A percentile compares a stretch with the other conserved stretches of the same genome.
Conservation (phyloP, 768 basidiomycete genomes). For the Calocybe cyanea region DNA sequence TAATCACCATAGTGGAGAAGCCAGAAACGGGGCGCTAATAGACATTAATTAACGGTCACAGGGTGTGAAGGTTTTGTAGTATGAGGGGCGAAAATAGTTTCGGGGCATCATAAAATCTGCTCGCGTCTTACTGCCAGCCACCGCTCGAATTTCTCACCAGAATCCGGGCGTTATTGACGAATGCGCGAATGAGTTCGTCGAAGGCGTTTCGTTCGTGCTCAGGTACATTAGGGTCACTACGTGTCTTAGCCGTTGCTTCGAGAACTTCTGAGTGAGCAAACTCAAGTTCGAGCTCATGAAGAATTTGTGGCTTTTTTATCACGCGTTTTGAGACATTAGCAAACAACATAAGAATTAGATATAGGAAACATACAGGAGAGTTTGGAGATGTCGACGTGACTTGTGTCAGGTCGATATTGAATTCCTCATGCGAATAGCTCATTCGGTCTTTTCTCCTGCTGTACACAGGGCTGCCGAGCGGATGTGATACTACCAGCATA, state of each 20-base stretch:
- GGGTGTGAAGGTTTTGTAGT: no score
- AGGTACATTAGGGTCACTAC: slow-evolving; percentile 53
- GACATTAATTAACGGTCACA: no score
- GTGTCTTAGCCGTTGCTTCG: slow-evolving; percentile 65
- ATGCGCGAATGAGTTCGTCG: slow-evolving; percentile 88
- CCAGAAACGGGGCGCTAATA: no score
- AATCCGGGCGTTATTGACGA: slow-evolving; percentile 92
- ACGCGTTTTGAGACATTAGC: slow-evolving; percentile 5
- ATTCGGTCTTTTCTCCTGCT: slow-evolving; percentile 84
- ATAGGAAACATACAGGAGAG: slow-evolving; percentile 41
- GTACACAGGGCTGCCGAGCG: slow-evolving; percentile 55
- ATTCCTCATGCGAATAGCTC: slow-evolving; percentile 92
- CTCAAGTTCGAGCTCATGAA: slow-evolving; percentile 93
- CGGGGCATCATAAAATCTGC: no score
- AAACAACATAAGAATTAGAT: background rate
- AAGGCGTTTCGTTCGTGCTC: slow-evolving; percentile 73
- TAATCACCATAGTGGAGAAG: no score
- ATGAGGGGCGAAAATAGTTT: no score
- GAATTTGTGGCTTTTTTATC: slow-evolving; percentile 44
- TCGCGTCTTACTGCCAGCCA: slow-evolving; percentile 36
- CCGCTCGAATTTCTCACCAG: slow-evolving; percentile 72
- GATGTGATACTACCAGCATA: slow-evolving; percentile 53
- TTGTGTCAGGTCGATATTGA: slow-evolving; percentile 90
- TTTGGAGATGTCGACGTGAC: slow-evolving; percentile 59
- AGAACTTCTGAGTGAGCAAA: slow-evolving; percentile 69